Base-by-base conservation (phyloP, 805 yeast genomes). In the Pichia gijzeniarum region DNA sequence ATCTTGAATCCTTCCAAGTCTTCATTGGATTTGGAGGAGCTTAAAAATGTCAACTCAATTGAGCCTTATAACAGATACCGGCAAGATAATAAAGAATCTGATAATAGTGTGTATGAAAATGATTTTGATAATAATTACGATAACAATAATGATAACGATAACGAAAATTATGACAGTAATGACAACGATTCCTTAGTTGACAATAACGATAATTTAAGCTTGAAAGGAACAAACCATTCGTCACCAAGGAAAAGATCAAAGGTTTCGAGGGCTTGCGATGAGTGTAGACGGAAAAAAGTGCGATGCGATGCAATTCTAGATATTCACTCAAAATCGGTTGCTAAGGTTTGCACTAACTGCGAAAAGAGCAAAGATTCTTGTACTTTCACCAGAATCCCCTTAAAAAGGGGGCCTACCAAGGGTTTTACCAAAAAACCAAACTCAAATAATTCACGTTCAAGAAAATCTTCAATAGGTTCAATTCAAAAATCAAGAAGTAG, bases 231-330 rank as follows among this genome's bases (percentile, higher is more conserved):
- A n/a, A 19, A 9, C 9, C 35, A 31, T 16, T 10, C 44, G 25
- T 62, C 64, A 6, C 63, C 64, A 16, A 70, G 85, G 41, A 82
- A 82, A 56, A 56, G 90, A 46, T 72, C 83, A 8, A 85, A 85
- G 59, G 88, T 84, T 0, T 82, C 89, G 1, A 63, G 95, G 43
- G 93, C 91, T 2, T 85, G 95, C 59, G 95, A 85, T 59, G 80
- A 82, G 44, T 85, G 93, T 60, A 71, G 93, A 32, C 70, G 84
- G 38, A 82, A 83, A 61, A 85, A 85, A 58, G 73, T 84, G 19
- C 71, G 77, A 44, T 85, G 95, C 64, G 80, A 84, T 59, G 87
- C 85, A 19, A 72, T 72, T 21, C 71, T 73, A 47, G 69, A 69
- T 42, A 40, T 63, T 10, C 62, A 70, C 5, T 68, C 74, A 17